Percentiles rank a stretch among this genome's conserved stretches.
Evolutionary conservation across 805 yeast genomes (phyloP).

Genomic region (Candida corydali): DNA sequence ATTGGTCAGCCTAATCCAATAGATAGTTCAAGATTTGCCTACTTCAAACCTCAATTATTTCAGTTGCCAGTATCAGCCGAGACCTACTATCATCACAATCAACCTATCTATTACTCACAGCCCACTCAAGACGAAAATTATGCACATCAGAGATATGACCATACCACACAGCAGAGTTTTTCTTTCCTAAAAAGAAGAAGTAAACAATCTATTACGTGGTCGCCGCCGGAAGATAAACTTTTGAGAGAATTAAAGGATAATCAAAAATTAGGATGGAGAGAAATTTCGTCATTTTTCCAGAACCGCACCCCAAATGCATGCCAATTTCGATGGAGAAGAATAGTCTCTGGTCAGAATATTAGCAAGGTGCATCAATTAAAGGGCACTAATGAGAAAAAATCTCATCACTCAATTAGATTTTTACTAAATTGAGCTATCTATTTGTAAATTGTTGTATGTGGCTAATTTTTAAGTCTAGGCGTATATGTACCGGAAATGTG

Average conservation of each 20-base stretch:
- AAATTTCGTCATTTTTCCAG: slow-evolving; percentile 72
- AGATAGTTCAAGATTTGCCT: too few relatives aligned
- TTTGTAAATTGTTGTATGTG: too few relatives aligned
- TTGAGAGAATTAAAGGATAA: slow-evolving; percentile 76
- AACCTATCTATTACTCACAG: slow-evolving; percentile 1
- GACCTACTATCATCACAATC: not conserved
- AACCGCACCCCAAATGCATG: slow-evolving; percentile 87
- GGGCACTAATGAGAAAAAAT: too few relatives aligned
- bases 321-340: slow-evolving; percentile 83
- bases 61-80: not conserved
- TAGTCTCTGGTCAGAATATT: slow-evolving; percentile 33
- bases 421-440: slow-evolving; percentile 17
- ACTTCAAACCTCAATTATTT: not conserved
- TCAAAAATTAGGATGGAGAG: slow-evolving; percentile 86
- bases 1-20: too few relatives aligned
- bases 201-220: slow-evolving; percentile 55
- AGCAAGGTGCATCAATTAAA: too few relatives aligned
- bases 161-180: not conserved
- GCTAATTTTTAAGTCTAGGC: not conserved
- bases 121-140: slow-evolving; percentile 1
- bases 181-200: slow-evolving; percentile 16
- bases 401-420: slow-evolving; percentile 27
- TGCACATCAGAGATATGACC: not conserved
- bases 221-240: slow-evolving; percentile 69
- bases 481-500: slow-evolving; percentile 6